These are phyloP conservation scores for Solanum piurae DNA, from an alignment of 257 asterid genomes.

Conservation along the genomic window DNA sequence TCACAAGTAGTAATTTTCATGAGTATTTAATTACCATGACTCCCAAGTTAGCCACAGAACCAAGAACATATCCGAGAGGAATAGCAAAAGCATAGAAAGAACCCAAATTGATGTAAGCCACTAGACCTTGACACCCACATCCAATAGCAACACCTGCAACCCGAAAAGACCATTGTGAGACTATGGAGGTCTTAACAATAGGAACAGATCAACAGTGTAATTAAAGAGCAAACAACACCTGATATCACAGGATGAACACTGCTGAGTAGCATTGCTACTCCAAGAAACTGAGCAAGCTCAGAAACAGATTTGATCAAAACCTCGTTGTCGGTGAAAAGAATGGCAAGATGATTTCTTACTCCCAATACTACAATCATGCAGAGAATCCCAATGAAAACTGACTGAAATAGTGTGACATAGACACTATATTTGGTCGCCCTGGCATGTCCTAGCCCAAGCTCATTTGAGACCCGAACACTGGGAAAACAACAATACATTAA, in stretches of 20 bases:
- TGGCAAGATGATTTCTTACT: conserved; percentile 42
- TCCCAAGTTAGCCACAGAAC: conserved; percentile 45
- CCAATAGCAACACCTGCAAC: conserved; percentile 68
- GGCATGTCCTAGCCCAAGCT: conserved; percentile 65
- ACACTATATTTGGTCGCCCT: conserved; percentile 39
- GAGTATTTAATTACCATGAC: conserved; percentile 23
- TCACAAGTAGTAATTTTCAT: background rate
- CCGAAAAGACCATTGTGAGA: background rate
- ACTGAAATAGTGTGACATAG: conserved; percentile 34
- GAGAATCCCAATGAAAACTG: conserved; percentile 32
- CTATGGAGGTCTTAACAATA: background rate
- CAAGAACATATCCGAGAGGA: conserved; percentile 59
- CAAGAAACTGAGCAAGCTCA: conserved; percentile 33
- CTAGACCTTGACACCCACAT: conserved; percentile 78
- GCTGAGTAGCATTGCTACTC: conserved; percentile 41
- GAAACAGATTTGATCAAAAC: conserved; percentile 30
- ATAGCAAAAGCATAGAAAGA: conserved; percentile 56
- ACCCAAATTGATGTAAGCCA: conserved; percentile 67
- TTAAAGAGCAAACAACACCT: conserved; percentile 16
- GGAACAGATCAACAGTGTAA: background rate
- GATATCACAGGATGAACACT: conserved; percentile 56
- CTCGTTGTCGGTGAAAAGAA: conserved; percentile 29
- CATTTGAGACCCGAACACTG: conserved; percentile 61
- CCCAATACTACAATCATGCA: conserved; percentile 26
- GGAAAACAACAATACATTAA: background rate